Evolutionary conservation across 768 basidiomycete genomes (phyloP), one percentile per base, ranked within the genome.

Genomic region (Psilocybe subaeruginosa): DNA sequence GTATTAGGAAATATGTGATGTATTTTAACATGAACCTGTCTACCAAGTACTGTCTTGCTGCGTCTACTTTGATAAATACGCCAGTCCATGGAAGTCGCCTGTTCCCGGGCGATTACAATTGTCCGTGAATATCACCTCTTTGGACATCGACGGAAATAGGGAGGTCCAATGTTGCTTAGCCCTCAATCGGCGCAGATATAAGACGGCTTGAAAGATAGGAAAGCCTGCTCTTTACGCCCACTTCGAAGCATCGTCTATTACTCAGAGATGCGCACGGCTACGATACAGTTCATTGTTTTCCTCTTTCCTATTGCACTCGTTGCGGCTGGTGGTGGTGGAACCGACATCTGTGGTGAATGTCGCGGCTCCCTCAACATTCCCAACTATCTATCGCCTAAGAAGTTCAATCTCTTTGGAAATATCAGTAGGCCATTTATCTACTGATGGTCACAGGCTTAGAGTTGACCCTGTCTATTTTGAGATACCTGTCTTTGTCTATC

Each of bases 401-500:
- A 64, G 29, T 14, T 56, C 16, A 70, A 70, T 19, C 57, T 59
- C 5, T 51, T 77, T 23, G 81, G 82, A 7, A 45, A 68, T 11
- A 70, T 79, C 52, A 64, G 69, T 76, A 46, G 41, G 74, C 62
- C 41, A 41, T 19, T 45, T 49, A 8, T 54, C 19, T 35, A 11
- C 33, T 35, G 33, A 35, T 35, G 33, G 33, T 35, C 33, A 35
- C 6, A 35, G 11, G 6, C 33, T 7, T 35, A 11, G 6, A 35
- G 33, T 35, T 35, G 33, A 35, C 33, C 11, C 33, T 35, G 33
- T 35, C 7, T 35, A 11, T 11, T 35, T 11, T 35, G 11, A 82
- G 81, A 75, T 43, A 67, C 74, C 3, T 85, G 83, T 51, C 64
- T 82, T 33, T 85, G 83, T 61, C 31, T 79, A 14, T 79, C 81